A percentile compares a stretch with the other conserved stretches of the same genome.
These are phyloP conservation scores for Oryza longistaminata DNA, from an alignment of 176 grass and related monocot species.

Conservation along the genomic window DNA sequence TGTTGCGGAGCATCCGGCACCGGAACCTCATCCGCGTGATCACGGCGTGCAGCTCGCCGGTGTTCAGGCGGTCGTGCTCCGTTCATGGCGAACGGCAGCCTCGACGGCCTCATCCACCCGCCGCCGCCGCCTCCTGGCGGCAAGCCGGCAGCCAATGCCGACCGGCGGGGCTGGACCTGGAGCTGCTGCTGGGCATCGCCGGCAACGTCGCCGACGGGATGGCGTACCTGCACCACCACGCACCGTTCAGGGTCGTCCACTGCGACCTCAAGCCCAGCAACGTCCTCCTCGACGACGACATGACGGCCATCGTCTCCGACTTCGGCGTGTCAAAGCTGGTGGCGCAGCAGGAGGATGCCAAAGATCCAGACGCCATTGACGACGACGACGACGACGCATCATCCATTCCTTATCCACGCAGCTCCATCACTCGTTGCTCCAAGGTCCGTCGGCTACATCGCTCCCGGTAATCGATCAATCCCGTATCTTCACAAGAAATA, in stretches of 20 bases:
- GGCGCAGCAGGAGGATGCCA: neutral
- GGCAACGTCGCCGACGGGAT: conserved; percentile 66
- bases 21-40: conserved; percentile 78
- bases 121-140: neutral
- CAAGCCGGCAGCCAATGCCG: neutral
- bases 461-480: conserved; percentile 41
- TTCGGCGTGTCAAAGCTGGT: conserved; percentile 65
- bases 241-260: conserved; percentile 63
- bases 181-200: conserved; percentile 53
- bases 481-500: neutral
- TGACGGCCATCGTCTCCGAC: conserved; percentile 69
- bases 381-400: neutral
- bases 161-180: conserved; percentile 26
- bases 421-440: conserved; percentile 64
- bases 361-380: conserved; percentile 17
- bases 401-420: conserved; percentile 35
- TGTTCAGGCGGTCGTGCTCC: conserved; percentile 80
- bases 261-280: conserved; percentile 88
- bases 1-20: conserved; percentile 67
- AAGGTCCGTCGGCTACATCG: conserved; percentile 77
- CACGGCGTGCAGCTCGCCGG: conserved; percentile 70
- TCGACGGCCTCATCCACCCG: conserved; percentile 61
- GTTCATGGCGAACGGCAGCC: conserved; percentile 77
- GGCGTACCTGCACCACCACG: conserved; percentile 76
- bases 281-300: conserved; percentile 59